A percentile compares a stretch with the other conserved stretches of the same genome.
These are phyloP conservation scores for Pseudonitzschia delicatissima DNA, from an alignment of 108 stramenopile genomes.

Conservation along the genomic window DNA sequence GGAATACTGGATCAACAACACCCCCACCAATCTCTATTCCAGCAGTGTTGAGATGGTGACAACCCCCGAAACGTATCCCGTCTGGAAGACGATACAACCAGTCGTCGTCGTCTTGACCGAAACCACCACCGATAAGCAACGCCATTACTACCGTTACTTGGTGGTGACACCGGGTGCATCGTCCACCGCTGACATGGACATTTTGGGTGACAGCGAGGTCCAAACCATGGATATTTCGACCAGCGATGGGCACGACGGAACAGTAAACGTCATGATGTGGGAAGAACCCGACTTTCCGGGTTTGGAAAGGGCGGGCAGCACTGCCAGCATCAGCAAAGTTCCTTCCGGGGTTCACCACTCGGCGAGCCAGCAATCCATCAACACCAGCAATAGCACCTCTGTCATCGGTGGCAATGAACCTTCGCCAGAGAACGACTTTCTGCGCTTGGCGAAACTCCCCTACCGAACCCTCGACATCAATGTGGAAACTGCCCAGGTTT, in stretches of 20 bases:
- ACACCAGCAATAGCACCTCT: not conserved
- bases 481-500: constrained; percentile 27
- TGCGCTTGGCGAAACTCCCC: constrained; percentile 42
- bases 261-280: constrained; percentile 64
- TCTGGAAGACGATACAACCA: constrained; percentile 78
- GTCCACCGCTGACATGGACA: constrained; percentile 2
- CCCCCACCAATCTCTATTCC: constrained; percentile 37
- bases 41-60: constrained; percentile 83
- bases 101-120: constrained; percentile 65
- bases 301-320: not conserved
- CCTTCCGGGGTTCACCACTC: constrained; percentile 1
- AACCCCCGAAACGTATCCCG: constrained; percentile 82
- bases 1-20: constrained; percentile 26
- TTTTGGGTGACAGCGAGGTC: constrained; percentile 19
- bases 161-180: constrained; percentile 80
- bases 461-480: constrained; percentile 71
- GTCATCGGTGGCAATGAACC: constrained; percentile 1
- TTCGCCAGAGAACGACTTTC: constrained; percentile 7
- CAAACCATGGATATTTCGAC: constrained; percentile 35
- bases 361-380: constrained; percentile 11
- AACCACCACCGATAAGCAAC: constrained; percentile 34
- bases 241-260: constrained; percentile 35
- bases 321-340: not conserved
- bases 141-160: constrained; percentile 84
- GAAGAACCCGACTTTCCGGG: constrained; percentile 62